Conservation (phyloP, 2,329 filamentous ascomycete genomes). For the Curvularia sp. region DNA sequence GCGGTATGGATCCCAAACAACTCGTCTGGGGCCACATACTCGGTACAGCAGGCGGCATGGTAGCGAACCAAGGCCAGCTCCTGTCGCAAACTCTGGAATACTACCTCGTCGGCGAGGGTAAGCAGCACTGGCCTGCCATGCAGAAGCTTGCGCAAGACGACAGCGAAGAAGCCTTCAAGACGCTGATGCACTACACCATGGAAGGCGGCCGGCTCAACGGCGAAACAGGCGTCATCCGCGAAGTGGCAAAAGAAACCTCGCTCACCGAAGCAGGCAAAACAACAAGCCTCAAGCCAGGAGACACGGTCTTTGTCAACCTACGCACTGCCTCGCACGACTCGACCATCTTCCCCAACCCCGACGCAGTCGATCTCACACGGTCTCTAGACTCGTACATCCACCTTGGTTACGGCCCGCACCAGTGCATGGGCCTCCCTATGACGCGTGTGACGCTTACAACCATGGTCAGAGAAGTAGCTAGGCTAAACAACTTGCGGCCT, state of each 20-base stretch:
- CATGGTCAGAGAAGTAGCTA: constrained; percentile 56
- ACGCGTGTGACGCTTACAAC: constrained; percentile 54
- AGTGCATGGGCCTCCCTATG: constrained; percentile 55
- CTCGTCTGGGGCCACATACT: constrained; percentile 66
- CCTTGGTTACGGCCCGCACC: constrained; percentile 54
- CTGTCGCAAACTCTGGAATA: constrained; percentile 66
- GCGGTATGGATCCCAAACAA: constrained; percentile 56
- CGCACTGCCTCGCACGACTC: constrained; percentile 54
- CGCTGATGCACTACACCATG: constrained; percentile 60
- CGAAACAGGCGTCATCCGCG: constrained; percentile 54
- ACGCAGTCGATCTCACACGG: constrained; percentile 49
- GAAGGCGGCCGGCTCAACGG: constrained; percentile 55
- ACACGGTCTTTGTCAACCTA: constrained; percentile 55
- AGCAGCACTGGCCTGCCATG: constrained; percentile 58
- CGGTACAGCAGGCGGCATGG: constrained; percentile 62
- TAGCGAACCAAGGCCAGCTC: constrained; percentile 65
- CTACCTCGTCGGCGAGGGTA: constrained; percentile 60
- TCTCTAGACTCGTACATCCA: constrained; percentile 55
- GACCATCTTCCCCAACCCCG: constrained; percentile 52
- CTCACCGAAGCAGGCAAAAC: constrained; percentile 45
- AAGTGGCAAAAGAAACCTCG: constrained; percentile 42
- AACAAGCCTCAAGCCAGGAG: constrained; percentile 47
- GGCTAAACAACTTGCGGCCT: constrained; percentile 50
- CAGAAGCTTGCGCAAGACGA: constrained; percentile 55
- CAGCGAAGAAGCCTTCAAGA: constrained; percentile 55